A percentile compares a stretch with the other conserved stretches of the same genome.
Conservation (phyloP, 2,329 filamentous ascomycete genomes). For the Aspergillus ochraceus region DNA sequence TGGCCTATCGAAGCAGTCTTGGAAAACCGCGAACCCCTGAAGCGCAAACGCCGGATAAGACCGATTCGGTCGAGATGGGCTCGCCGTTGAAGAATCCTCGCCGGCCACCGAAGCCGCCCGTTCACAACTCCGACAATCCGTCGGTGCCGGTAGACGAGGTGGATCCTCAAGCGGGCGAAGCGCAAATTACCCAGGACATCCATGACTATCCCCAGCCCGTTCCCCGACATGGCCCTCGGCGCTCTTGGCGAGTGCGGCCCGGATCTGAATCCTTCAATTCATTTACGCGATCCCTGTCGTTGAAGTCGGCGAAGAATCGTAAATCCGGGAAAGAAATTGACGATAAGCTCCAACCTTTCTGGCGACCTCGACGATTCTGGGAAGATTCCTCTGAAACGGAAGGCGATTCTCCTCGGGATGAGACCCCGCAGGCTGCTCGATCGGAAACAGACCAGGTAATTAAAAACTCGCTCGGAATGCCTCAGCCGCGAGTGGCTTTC, state of each 20-base stretch:
- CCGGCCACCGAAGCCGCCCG: slow-evolving; percentile 57
- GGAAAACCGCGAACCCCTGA: slow-evolving; percentile 29
- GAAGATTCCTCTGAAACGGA: slow-evolving; percentile 52
- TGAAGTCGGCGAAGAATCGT: slow-evolving; percentile 43
- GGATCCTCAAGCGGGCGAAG: slow-evolving; percentile 37
- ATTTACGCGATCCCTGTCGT: slow-evolving; percentile 39
- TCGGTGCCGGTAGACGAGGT: slow-evolving; percentile 49
- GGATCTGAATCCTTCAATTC: slow-evolving; percentile 43
- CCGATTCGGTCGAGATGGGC: slow-evolving; percentile 40
- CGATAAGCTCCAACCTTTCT: slow-evolving; percentile 59
- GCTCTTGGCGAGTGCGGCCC: slow-evolving; percentile 37
- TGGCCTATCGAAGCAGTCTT: slow-evolving; percentile 11
- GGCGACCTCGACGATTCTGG: slow-evolving; percentile 65
- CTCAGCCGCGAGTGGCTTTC: slow-evolving; percentile 47
- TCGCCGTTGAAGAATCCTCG: slow-evolving; percentile 61
- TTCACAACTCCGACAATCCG: slow-evolving; percentile 51
- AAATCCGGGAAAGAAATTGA: slow-evolving; percentile 47
- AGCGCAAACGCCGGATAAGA: neutral
- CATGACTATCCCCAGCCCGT: slow-evolving; percentile 21
- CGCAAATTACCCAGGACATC: slow-evolving; percentile 15
- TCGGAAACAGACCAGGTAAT: slow-evolving; percentile 44
- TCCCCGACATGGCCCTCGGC: slow-evolving; percentile 39
- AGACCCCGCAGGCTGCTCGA: neutral
- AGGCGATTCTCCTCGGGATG: slow-evolving; percentile 27
- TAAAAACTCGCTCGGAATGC: slow-evolving; percentile 58